Evolutionary conservation across 2,329 filamentous ascomycete genomes (phyloP).

Genomic region (Calonectria hawksworthii): DNA sequence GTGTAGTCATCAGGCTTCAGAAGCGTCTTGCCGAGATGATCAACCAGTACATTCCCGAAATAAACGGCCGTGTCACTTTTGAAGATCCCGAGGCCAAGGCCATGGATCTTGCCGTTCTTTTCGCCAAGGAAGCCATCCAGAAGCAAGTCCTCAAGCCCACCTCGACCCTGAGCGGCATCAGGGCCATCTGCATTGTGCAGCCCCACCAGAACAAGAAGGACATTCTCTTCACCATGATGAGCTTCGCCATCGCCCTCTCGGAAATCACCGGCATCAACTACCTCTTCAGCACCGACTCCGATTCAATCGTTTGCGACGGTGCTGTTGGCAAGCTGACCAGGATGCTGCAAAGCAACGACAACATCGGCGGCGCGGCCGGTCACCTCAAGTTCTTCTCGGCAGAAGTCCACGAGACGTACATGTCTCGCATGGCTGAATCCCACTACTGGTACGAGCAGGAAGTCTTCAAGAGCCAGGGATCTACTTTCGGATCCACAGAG

Average conservation of each 20-base stretch:
- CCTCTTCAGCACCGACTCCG: neutral
- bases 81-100: neutral
- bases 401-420: neutral
- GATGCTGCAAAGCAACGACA: neutral
- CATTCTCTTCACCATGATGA: neutral
- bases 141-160: neutral
- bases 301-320: neutral
- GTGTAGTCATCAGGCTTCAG: neutral
- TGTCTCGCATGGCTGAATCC: neutral
- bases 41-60: neutral
- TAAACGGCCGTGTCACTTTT: neutral
- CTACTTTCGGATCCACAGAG: neutral
- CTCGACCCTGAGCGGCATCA: neutral
- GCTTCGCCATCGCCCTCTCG: neutral
- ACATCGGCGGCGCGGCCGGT: neutral
- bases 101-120: neutral
- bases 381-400: neutral
- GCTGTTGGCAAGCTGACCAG: neutral
- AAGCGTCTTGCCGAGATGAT: neutral
- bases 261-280: neutral
- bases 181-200: neutral
- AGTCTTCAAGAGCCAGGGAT: neutral
- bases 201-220: neutral
- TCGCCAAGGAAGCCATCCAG: neutral
- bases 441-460: neutral